Percentiles rank a stretch among this genome's conserved stretches.
phyloP scores from a whole-genome alignment of 2,329 filamentous ascomycete species.

The Tricladium varicosporioides region DNA sequence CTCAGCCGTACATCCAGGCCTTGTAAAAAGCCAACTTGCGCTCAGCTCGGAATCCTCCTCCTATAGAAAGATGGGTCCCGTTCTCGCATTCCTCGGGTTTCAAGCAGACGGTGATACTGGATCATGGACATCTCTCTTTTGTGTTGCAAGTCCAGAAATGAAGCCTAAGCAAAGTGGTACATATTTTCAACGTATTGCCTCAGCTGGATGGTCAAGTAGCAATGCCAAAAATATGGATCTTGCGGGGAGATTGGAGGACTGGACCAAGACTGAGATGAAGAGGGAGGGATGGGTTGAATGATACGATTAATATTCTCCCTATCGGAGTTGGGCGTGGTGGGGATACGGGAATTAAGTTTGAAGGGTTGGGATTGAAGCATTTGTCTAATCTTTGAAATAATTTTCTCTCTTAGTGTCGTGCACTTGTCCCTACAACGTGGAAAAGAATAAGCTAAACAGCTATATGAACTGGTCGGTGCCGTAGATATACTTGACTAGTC shows the following conservation, averaged over 20 bases:
- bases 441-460: too few species aligned
- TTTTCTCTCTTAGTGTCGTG: too few species aligned
- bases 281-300: constrained; percentile 9
- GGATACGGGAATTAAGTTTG: too few species aligned
- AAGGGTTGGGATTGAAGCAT: too few species aligned
- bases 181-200: constrained; percentile 17
- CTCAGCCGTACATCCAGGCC: constrained; percentile 17
- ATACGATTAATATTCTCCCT: background rate
- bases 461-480: too few species aligned
- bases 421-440: too few species aligned
- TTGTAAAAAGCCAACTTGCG: constrained; percentile 19
- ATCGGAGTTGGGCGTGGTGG: too few species aligned
- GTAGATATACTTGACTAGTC: too few species aligned
- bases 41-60: constrained; percentile 9
- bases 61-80: constrained; percentile 11
- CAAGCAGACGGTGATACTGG: constrained; percentile 17
- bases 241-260: constrained; percentile 13
- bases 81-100: constrained; percentile 7
- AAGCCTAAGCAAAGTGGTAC: constrained; percentile 16
- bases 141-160: constrained; percentile 17
- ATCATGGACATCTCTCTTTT: constrained; percentile 15
- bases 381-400: too few species aligned
- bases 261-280: constrained; percentile 17
- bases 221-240: constrained; percentile 8
- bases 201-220: constrained; percentile 6